Evolutionary conservation across 768 basidiomycete species (phyloP).

Genomic region (Agaricus sinodeliciosus): DNA sequence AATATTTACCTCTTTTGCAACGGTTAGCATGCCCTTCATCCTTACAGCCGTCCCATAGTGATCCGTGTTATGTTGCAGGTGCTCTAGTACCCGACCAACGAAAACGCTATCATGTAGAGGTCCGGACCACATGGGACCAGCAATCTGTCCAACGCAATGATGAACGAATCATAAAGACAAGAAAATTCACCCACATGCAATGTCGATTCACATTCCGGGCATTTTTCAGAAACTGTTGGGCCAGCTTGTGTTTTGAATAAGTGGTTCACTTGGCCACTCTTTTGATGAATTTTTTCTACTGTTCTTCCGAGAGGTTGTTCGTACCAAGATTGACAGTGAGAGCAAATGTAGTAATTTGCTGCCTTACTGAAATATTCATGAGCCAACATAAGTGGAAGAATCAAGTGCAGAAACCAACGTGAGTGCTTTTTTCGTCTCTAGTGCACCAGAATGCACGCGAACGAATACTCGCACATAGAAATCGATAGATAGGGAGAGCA

Average conservation of each 20-base stretch:
- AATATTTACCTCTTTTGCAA: conserved; percentile 72
- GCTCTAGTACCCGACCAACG: conserved; percentile 64
- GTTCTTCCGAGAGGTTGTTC: conserved; percentile 82
- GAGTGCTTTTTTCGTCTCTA: conserved; percentile 78
- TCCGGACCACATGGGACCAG: conserved; percentile 97
- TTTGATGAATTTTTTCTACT: conserved; percentile 50
- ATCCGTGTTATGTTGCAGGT: conserved; percentile 54
- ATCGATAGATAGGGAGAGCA: conserved; percentile 90
- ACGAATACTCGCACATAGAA: conserved; percentile 95
- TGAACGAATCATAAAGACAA: neutral
- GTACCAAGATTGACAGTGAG: conserved; percentile 74
- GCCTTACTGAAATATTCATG: conserved; percentile 58
- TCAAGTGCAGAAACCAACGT: conserved; percentile 42
- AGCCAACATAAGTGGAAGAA: conserved; percentile 6
- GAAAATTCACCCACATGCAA: conserved; percentile 57
- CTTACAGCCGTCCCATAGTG: conserved; percentile 74
- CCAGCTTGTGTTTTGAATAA: conserved; percentile 69
- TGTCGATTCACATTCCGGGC: conserved; percentile 74
- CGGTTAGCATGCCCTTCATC: conserved; percentile 94
- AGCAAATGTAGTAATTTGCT: conserved; percentile 79
- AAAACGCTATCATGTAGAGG: conserved; percentile 77
- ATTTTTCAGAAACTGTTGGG: conserved; percentile 59
- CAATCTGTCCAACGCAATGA: conserved; percentile 43
- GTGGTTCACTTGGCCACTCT: conserved; percentile 50
- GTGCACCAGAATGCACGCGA: conserved; percentile 61